Evolutionary conservation across 371 early-diverging fungal genomes (phyloP).

Genomic region (Catenaria anguillulae): DNA sequence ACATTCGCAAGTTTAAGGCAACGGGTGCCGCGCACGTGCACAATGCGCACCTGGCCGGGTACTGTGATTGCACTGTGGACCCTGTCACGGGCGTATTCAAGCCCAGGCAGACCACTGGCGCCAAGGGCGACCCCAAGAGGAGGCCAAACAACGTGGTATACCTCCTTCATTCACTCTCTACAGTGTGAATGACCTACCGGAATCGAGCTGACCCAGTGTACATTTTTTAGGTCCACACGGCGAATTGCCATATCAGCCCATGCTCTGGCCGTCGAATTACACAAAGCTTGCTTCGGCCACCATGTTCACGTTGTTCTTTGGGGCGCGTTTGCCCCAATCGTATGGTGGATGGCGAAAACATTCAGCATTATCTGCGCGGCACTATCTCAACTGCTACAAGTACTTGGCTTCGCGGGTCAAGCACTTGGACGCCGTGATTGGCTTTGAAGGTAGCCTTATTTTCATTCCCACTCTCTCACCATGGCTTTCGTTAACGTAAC

Average conservation of each 20-base stretch:
- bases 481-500: no score
- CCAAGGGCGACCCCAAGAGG: no score
- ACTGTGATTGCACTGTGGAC: not conserved
- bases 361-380: constrained; percentile 37
- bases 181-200: no score
- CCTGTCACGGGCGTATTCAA: not conserved
- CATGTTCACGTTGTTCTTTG: constrained; percentile 71
- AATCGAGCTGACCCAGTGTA: no score
- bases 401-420: constrained; percentile 38
- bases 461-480: no score
- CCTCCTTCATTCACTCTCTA: no score
- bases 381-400: constrained; percentile 7
- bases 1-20: constrained; percentile 39
- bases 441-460: constrained; percentile 48
- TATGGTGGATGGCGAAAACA: constrained; percentile 17
- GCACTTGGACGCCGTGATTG: constrained; percentile 46
- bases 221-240: not conserved
- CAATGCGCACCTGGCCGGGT: constrained; percentile 27
- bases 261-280: constrained; percentile 84
- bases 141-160: no score
- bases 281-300: constrained; percentile 60
- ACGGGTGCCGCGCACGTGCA: constrained; percentile 63
- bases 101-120: no score
- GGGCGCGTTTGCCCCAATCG: constrained; percentile 45
- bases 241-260: constrained; percentile 20